phyloP scores from a whole-genome alignment of 306 rosid species.

The Lupinus albus region DNA sequence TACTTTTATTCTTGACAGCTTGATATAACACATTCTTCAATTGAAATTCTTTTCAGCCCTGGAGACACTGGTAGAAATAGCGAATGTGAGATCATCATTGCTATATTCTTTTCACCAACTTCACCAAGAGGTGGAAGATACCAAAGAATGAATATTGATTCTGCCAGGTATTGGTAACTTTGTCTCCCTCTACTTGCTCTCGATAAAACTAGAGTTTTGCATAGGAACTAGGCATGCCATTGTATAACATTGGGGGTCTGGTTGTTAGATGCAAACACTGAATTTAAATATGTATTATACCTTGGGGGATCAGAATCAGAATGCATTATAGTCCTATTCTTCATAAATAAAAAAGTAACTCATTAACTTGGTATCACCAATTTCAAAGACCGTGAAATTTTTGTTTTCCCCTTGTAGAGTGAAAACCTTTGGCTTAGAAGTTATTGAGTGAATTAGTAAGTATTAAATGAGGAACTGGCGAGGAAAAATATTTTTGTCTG shows the following conservation, averaged over 20 bases:
- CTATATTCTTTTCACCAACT: slow-evolving; percentile 56
- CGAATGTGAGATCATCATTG: slow-evolving; percentile 67
- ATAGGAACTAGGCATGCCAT: not conserved
- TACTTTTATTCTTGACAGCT: slow-evolving; percentile 12
- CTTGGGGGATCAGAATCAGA: not conserved
- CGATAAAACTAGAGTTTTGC: slow-evolving; percentile 8
- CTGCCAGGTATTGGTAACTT: slow-evolving; percentile 37
- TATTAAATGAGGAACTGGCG: not conserved
- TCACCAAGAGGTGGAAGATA: slow-evolving; percentile 53
- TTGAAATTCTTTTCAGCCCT: slow-evolving; percentile 61
- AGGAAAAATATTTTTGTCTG: not conserved
- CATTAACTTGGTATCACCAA: not conserved
- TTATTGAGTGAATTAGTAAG: not conserved
- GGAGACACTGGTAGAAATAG: slow-evolving; percentile 72
- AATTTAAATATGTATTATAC: not conserved
- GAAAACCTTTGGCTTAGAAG: not conserved
- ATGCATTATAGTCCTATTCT: not conserved
- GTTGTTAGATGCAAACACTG: not conserved
- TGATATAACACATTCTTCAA: slow-evolving; percentile 37
- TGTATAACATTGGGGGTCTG: not conserved
- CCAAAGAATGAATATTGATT: slow-evolving; percentile 44
- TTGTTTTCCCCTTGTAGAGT: too few relatives aligned
- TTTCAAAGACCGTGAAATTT: not conserved
- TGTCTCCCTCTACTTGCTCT: slow-evolving; percentile 2
- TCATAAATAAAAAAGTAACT: not conserved